Conservation (phyloP, 2,329 filamentous ascomycete genomes). For the Chaetomiaceae sp. region DNA sequence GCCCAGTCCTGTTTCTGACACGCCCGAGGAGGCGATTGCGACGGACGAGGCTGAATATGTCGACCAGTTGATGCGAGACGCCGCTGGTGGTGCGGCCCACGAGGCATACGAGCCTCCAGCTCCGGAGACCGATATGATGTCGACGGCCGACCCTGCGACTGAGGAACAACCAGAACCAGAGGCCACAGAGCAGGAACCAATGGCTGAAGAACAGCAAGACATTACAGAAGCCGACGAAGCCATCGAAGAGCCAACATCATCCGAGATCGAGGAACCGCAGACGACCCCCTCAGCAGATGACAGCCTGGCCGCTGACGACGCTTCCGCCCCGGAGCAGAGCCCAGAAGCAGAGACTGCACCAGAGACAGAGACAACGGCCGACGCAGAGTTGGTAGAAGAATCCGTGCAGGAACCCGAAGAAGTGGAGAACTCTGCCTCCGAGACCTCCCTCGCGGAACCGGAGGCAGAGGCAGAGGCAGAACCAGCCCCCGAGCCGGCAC, state of each 20-base stretch:
- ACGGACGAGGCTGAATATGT: background rate
- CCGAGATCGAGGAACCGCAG: background rate
- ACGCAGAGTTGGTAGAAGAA: background rate
- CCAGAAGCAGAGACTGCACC: background rate
- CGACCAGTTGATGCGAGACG: background rate
- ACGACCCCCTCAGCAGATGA: background rate
- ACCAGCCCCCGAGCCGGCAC: background rate
- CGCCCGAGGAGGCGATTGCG: background rate
- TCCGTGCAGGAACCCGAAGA: background rate
- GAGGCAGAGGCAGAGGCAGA: background rate
- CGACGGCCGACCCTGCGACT: background rate
- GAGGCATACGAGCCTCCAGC: background rate
- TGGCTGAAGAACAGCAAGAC: background rate
- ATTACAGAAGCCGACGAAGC: background rate
- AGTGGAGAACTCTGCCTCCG: background rate
- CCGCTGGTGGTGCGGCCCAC: background rate
- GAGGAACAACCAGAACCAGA: background rate
- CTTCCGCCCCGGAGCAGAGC: background rate
- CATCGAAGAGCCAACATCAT: background rate
- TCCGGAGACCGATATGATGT: background rate
- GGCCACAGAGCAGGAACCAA: background rate
- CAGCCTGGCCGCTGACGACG: background rate
- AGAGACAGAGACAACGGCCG: background rate
- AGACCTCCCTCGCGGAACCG: too few relatives aligned
- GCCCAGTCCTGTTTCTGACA: background rate